These are phyloP conservation scores for Epichloe coenophiala DNA, from an alignment of 2,329 filamentous ascomycete genomes.

Conservation along the genomic window DNA sequence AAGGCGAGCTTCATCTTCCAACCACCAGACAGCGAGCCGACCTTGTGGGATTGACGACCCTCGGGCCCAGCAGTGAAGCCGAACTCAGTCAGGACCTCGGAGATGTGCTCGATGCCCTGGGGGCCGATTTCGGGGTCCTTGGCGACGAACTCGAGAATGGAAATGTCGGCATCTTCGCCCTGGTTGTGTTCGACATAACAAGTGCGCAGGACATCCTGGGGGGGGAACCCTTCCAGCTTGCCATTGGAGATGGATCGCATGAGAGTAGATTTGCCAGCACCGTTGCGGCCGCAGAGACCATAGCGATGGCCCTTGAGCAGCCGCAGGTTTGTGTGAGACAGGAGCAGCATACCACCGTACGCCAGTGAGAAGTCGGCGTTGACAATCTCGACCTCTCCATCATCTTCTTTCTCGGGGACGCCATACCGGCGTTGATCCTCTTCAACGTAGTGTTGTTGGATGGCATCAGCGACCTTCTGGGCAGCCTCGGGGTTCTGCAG, in stretches of 20 bases:
- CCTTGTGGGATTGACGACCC: constrained; percentile 75
- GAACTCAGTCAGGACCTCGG: constrained; percentile 73
- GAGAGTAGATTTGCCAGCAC: constrained; percentile 95
- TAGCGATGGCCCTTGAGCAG: constrained; percentile 95
- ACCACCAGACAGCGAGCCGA: constrained; percentile 89
- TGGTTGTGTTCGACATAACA: constrained; percentile 99
- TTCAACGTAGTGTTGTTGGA: constrained; percentile 66
- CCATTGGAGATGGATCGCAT: constrained; percentile 94
- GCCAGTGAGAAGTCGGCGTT: constrained; percentile 96
- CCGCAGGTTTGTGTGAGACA: constrained; percentile 90
- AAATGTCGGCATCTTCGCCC: constrained; percentile 92
- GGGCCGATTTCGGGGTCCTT: constrained; percentile 79
- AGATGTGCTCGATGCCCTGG: constrained; percentile 69
- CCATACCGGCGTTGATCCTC: constrained; percentile 85
- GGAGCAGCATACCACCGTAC: constrained; percentile 91
- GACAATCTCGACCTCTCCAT: constrained; percentile 90
- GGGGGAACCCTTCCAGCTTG: constrained; percentile 93
- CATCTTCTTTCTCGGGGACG: constrained; percentile 71
- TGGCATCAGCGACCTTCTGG: constrained; percentile 52
- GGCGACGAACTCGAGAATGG: constrained; percentile 81
- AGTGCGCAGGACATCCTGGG: constrained; percentile 81
- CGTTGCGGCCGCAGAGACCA: constrained; percentile 91
- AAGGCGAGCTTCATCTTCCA: constrained; percentile 99
- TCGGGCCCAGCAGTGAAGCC: constrained; percentile 86
- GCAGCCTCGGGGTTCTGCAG: constrained; percentile 46